These are phyloP conservation scores for Betula pendula DNA, from an alignment of 306 rosid genomes.

Conservation along the genomic window DNA sequence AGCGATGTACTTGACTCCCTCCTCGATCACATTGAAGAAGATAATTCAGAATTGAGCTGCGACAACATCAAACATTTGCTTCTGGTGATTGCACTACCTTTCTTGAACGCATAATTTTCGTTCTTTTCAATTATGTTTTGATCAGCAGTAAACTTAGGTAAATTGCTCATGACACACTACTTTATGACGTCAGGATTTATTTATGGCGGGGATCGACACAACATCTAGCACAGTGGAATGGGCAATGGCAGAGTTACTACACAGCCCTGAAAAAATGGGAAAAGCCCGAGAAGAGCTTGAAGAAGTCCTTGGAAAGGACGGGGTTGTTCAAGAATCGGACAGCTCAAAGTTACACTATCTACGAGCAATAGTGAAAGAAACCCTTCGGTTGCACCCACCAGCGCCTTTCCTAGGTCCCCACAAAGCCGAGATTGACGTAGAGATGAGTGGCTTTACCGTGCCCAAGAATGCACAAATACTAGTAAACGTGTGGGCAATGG, in stretches of 20 bases:
- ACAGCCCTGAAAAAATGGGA: neutral
- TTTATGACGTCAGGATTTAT: neutral
- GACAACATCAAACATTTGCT: neutral
- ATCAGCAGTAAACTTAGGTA: neutral
- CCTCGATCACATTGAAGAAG: neutral
- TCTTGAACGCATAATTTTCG: neutral
- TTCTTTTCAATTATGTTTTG: neutral
- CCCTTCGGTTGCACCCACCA: constrained; percentile 37
- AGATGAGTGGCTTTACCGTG: constrained; percentile 12
- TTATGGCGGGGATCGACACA: constrained; percentile 12
- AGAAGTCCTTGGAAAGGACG: neutral
- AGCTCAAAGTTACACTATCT: constrained; percentile 23
- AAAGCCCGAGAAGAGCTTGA: constrained; percentile 9
- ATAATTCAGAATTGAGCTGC: neutral
- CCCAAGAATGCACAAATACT: constrained; percentile 34
- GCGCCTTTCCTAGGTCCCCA: constrained; percentile 31
- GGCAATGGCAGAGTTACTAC: constrained; percentile 30
- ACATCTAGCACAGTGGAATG: constrained; percentile 19
- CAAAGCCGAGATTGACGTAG: constrained; percentile 1
- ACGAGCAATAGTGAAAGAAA: constrained; percentile 37
- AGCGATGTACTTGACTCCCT: too few species aligned
- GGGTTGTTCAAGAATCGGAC: constrained; percentile 26
- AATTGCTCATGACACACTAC: constrained; percentile 1
- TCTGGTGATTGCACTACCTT: neutral
- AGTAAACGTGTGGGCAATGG: constrained; percentile 43